Evolutionary conservation across 1,139 yeast genomes (phyloP).

Genomic region (Blastobotrys illinoisensis): DNA sequence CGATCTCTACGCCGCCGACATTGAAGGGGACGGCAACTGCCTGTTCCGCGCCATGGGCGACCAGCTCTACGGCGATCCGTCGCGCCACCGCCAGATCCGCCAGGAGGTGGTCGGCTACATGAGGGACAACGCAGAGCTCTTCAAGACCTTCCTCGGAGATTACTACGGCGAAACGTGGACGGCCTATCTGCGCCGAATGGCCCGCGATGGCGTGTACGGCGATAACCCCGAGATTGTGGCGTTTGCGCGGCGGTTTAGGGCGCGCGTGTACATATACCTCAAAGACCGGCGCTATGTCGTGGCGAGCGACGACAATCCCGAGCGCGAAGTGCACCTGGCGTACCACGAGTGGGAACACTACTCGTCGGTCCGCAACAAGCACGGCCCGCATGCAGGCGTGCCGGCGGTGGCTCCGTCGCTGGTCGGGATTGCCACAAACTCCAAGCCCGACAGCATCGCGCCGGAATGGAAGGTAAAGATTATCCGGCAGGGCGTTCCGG

Average conservation of each 20-base stretch:
- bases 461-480: constrained; percentile 32
- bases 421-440: constrained; percentile 8
- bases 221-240: constrained; percentile 41
- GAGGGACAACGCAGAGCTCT: constrained; percentile 27
- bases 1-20: constrained; percentile 35
- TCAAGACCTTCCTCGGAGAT: constrained; percentile 29
- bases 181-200: constrained; percentile 33
- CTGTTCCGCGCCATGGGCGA: constrained; percentile 40
- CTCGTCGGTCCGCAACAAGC: constrained; percentile 35
- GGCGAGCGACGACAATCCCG: constrained; percentile 16
- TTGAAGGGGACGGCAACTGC: constrained; percentile 41
- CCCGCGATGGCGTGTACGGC: constrained; percentile 38
- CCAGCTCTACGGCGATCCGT: constrained; percentile 36
- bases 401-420: constrained; percentile 29
- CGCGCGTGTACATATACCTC: constrained; percentile 36
- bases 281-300: constrained; percentile 34
- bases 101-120: constrained; percentile 32
- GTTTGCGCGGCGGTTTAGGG: constrained; percentile 31
- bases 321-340: constrained; percentile 33
- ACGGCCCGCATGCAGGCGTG: constrained; percentile 36
- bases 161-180: constrained; percentile 32
- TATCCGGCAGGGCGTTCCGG: constrained; percentile 20
- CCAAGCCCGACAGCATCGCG: constrained; percentile 7
- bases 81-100: constrained; percentile 30
- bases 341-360: constrained; percentile 42